A percentile compares a stretch with the other conserved stretches of the same genome.
phyloP scores from a whole-genome alignment of 2,329 filamentous ascomycete genomes.

The Albophoma yamanashiensis region DNA sequence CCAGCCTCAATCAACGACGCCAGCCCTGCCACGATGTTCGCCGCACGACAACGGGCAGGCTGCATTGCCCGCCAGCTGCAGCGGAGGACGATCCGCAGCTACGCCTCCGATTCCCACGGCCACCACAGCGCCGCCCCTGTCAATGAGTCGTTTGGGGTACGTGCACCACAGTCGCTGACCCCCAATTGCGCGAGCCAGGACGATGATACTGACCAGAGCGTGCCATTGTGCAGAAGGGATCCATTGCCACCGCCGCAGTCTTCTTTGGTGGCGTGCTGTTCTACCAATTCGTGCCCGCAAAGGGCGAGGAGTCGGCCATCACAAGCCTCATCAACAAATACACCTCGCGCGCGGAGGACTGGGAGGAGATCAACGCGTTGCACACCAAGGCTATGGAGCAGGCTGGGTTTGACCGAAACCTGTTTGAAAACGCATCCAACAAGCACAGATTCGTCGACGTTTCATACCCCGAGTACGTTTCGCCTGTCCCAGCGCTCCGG shows the following conservation, averaged over 20 bases:
- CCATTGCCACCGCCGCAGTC: conserved; percentile 33
- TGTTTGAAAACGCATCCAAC: conserved; percentile 34
- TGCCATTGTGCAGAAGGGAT: conserved; percentile 29
- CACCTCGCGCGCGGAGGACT: conserved; percentile 35
- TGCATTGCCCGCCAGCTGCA: conserved; percentile 24
- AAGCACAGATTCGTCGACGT: conserved; percentile 39
- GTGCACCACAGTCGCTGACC: conserved; percentile 12
- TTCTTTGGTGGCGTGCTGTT: conserved; percentile 32
- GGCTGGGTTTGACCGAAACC: conserved; percentile 45
- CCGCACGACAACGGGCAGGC: conserved; percentile 34
- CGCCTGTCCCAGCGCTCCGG: not conserved
- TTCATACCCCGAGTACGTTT: conserved; percentile 47
- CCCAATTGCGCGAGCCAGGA: not conserved
- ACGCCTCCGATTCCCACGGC: conserved; percentile 43
- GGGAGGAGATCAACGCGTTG: conserved; percentile 41
- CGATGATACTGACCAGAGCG: not conserved
- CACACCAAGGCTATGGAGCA: conserved; percentile 42
- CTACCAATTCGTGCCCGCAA: conserved; percentile 38
- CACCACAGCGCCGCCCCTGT: conserved; percentile 35
- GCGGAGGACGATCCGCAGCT: conserved; percentile 31
- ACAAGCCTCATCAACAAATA: conserved; percentile 35
- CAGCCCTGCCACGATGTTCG: conserved; percentile 24
- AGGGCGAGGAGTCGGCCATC: conserved; percentile 39
- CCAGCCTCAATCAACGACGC: conserved; percentile 21
- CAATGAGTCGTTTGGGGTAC: conserved; percentile 47